Evolutionary conservation across 495 filamentous ascomycete genomes (phyloP).

Genomic region (Hyaloscypha hepaticicola): DNA sequence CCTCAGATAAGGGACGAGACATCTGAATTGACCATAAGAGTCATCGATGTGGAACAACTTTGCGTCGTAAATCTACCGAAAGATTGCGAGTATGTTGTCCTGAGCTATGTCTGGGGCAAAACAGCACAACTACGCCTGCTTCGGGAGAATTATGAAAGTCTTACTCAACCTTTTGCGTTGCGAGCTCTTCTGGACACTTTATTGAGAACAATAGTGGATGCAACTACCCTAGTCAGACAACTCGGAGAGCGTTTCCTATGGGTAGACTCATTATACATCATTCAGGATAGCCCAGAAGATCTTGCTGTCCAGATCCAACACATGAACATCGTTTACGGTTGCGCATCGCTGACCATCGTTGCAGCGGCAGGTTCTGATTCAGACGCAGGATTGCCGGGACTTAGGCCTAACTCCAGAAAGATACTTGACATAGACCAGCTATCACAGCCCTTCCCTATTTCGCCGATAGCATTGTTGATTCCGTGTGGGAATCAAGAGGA

Average conservation of each 20-base stretch:
- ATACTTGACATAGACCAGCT: neutral
- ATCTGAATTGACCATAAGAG: neutral
- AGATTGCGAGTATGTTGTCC: neutral
- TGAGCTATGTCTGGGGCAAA: neutral
- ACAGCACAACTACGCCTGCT: neutral
- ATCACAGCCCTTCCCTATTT: neutral
- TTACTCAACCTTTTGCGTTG: neutral
- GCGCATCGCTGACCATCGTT: neutral
- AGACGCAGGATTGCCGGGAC: neutral
- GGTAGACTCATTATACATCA: neutral
- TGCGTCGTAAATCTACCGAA: slow-evolving; percentile 1
- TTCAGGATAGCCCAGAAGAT: neutral
- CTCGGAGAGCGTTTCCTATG: neutral
- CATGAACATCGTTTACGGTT: neutral
- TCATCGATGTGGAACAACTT: slow-evolving; percentile 6
- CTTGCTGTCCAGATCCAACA: neutral
- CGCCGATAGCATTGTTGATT: neutral
- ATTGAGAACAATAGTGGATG: neutral
- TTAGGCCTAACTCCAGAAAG: neutral
- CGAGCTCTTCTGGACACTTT: neutral
- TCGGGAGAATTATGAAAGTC: neutral
- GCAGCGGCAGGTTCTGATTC: neutral
- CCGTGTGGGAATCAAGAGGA: slow-evolving; percentile 1
- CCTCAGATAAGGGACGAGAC: neutral
- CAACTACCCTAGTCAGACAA: neutral